Conservation (phyloP, 2,329 filamentous ascomycete genomes). For the Epicoccum sorghinum region DNA sequence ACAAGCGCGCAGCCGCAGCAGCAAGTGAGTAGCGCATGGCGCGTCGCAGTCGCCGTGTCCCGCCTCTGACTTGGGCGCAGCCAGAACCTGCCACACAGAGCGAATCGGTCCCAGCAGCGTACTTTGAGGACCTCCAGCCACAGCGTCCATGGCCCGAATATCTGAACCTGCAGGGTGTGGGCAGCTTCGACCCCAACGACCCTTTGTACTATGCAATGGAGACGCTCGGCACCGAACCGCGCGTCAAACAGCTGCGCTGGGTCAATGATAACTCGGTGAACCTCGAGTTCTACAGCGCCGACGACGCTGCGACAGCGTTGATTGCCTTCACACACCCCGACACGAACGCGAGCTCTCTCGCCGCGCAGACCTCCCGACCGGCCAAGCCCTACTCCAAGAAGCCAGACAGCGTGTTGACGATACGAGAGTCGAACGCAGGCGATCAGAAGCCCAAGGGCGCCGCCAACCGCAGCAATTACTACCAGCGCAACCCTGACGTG, state of each 20-base stretch:
- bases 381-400: slow-evolving; percentile 71
- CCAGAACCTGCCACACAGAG: slow-evolving; percentile 17
- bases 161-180: slow-evolving; percentile 83
- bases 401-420: slow-evolving; percentile 70
- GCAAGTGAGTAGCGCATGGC: slow-evolving; percentile 19
- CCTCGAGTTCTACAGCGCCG: slow-evolving; percentile 70
- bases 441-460: slow-evolving; percentile 85
- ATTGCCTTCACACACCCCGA: slow-evolving; percentile 60
- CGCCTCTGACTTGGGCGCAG: slow-evolving; percentile 2
- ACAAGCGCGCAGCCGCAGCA: slow-evolving; percentile 30
- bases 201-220: slow-evolving; percentile 76
- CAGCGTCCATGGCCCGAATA: slow-evolving; percentile 61
- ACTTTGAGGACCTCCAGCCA: slow-evolving; percentile 39
- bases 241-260: slow-evolving; percentile 75
- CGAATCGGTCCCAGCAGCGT: slow-evolving; percentile 39
- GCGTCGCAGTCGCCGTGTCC: slow-evolving; percentile 3
- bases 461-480: slow-evolving; percentile 83
- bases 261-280: slow-evolving; percentile 93
- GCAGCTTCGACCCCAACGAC: slow-evolving; percentile 79
- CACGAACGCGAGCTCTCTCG: slow-evolving; percentile 48
- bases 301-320: slow-evolving; percentile 62
- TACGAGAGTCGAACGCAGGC: slow-evolving; percentile 74
- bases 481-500: slow-evolving; percentile 88
- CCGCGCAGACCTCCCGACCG: slow-evolving; percentile 66
- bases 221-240: slow-evolving; percentile 66